Base-by-base conservation (phyloP, 495 filamentous ascomycete genomes). In the Talaromyces nanjingensis region DNA sequence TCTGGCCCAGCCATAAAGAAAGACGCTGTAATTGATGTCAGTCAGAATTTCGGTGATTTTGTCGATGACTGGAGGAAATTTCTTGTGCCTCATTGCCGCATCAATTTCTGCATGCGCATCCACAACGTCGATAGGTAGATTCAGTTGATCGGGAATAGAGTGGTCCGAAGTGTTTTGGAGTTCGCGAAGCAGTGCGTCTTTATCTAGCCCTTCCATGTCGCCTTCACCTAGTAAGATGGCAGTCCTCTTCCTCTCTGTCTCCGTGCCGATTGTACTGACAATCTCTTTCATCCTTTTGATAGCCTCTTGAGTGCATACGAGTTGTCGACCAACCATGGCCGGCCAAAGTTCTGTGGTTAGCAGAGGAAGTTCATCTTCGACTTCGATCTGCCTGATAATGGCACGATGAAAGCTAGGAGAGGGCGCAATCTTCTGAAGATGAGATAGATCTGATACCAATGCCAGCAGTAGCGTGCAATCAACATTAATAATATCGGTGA, bases 401-500 rank as follows among this genome's bases (percentile, higher is more conserved):
- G 81, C 83, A 60, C 69, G 71, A 67, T 88, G 83, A 64, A 83
- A 82, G 69, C 74, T 77, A 24, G 71, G 68, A 33, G 64, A 74
- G 54, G 67, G 71, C 25, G 39, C 55, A 25, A 76, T 78, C 20
- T 72, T 57, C 49, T 79, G 76, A 25, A 74, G 70, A 68, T 90
- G 87, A 0, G 86, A 89, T 6, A 91, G 78, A 69, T 91, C 89
- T n/a, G 86, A 89, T 22, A 86, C 83, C 52, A 89, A 76, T 20
- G 87, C 89, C 11, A 91, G 81, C 29, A 91, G 78, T 61, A 91
- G 79, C 8, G 88, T 90, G 74, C 88, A 91, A 71, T 91, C 89
- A 65, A 91, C 79, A 72, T 91, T 91, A 42, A 91, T 65, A 3
- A 76, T 82, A 6, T 78, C 34, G 1, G 87, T 85, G 68, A 90